Percentiles rank a stretch among this genome's conserved stretches.
Evolutionary conservation across 345 rosid genomes (phyloP).

Genomic region (Brassica carinata): DNA sequence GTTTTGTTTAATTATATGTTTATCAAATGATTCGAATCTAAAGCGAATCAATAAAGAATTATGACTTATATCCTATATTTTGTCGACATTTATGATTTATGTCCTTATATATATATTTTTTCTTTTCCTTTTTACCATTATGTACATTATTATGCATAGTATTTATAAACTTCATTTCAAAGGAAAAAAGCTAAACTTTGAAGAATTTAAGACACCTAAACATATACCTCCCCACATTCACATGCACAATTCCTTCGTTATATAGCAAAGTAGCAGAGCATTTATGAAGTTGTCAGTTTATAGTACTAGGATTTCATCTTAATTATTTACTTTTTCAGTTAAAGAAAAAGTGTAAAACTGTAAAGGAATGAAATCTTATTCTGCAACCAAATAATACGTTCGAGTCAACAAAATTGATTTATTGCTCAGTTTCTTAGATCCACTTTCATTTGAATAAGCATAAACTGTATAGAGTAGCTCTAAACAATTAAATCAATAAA

Average conservation of each 20-base stretch:
- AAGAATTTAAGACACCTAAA: conserved; percentile 11
- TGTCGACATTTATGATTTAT: background rate
- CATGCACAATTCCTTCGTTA: background rate
- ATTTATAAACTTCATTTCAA: conserved; percentile 17
- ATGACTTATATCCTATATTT: background rate
- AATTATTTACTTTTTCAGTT: background rate
- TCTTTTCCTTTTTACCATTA: background rate
- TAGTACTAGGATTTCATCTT: background rate
- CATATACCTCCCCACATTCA: conserved; percentile 11
- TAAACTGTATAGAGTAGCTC: background rate
- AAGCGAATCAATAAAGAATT: background rate
- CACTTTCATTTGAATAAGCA: background rate
- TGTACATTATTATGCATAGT: background rate
- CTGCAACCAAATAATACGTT: background rate
- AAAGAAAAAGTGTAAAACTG: background rate
- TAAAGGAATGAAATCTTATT: background rate
- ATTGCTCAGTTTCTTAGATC: background rate
- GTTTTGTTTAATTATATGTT: background rate
- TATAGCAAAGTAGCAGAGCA: conserved; percentile 21
- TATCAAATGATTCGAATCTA: conserved; percentile 14
- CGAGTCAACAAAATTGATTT: background rate
- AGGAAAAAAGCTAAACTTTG: conserved; percentile 20
- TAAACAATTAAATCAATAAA: background rate
- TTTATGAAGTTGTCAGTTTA: conserved; percentile 19
- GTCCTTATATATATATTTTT: background rate